Base-by-base conservation (phyloP, 1,284 basidiomycete genomes). In the Cryptococcus amylolentus region DNA sequence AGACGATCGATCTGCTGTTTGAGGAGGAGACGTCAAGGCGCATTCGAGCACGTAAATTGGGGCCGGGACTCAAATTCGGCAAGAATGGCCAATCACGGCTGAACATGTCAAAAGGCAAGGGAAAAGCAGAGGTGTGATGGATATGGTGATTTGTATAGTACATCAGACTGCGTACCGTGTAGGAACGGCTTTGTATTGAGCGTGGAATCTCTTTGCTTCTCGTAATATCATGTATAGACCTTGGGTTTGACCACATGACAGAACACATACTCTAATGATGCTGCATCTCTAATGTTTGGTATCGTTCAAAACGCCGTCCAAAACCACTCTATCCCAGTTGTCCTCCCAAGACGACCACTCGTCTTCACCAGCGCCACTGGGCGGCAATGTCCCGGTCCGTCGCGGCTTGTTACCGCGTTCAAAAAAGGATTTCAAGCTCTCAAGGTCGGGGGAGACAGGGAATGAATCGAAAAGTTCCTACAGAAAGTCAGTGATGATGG, bases 301-400 rank as follows among this genome's bases (percentile, higher is more conserved):
- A 12, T 49, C 39, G 37, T 35, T 44, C n/a, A 68, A 48, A 9
- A 68, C 38, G 5, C 65, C 65, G 23, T 57, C 38, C 42, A 58
- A 61, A 48, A 93, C 80, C 20, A 84, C 80, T 44, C 77, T 78
- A 60, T 84, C 81, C 91, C 91, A 95, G 65, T 92, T 91, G 54
- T 91, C 84, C 53, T 86, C 83, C 91, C 91, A 95, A 0, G 83
- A 84, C 26, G 80, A 77, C 89, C 88, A 89, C 55, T 81, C 74
- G 10, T 73, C 71, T 16, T 70, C 69, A 26, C 56, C 65, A 38
- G 14, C 27, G n/a, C 51, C 61, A 31, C n/a, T 9, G 1, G 26
- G 12, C 5, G 46, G 50, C 48, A 65, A 60, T 28, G 56, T 51
- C 46, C 52, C 54, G 47, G 61, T 40, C 16, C 41, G 40, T 43